Evolutionary conservation across 352 stramenopile species (phyloP), one percentile per base, ranked within the genome.

Genomic region (Globisporangium paddicum): DNA sequence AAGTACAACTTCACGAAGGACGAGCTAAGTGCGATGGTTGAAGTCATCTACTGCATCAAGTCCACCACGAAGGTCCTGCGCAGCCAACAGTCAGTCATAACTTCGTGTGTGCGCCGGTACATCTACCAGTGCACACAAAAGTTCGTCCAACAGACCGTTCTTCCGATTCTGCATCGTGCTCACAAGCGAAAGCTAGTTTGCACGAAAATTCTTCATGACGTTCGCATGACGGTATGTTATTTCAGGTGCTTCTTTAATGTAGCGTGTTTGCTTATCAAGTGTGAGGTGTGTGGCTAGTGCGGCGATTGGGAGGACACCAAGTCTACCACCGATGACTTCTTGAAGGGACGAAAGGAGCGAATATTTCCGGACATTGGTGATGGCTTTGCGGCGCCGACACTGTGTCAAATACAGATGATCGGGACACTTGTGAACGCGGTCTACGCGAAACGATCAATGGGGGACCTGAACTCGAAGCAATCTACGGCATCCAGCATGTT

Each of bases 171-270:
- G 0, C 87, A 96, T 60, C 66, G 85, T 55, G 77, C 88, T 13
- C 84, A 96, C 60, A 96, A 96, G 63, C 84, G 89, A 8, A 92
- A 89, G 25, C 53, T 89, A 2, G 62, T 65, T 5, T 87, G 86
- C 56, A 66, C 81, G 4, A 87, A 80, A 42, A 50, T 78, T 2
- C 63, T 96, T 18, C 80, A 95, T 37, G 81, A 96, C 32, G 64
- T 93, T 46, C 73, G 82, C 26, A 53, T 77, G 32, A 71, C 82
- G 53, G 84, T 93, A 64, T 54, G 72, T 62, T 34, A 51, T 62
- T 4, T 19, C 5, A 8, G 1, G 19, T 32, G 21, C 0, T 8
- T 35, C 5, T 30, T 18, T 21, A 2, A 23, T 54, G 32, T 21
- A n/a, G 5, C 16, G 4, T 28, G 5, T 25, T 47, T 58, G 25